Conservation (phyloP, 2,329 filamentous ascomycete species). For the Diaporthe humulicola region DNA sequence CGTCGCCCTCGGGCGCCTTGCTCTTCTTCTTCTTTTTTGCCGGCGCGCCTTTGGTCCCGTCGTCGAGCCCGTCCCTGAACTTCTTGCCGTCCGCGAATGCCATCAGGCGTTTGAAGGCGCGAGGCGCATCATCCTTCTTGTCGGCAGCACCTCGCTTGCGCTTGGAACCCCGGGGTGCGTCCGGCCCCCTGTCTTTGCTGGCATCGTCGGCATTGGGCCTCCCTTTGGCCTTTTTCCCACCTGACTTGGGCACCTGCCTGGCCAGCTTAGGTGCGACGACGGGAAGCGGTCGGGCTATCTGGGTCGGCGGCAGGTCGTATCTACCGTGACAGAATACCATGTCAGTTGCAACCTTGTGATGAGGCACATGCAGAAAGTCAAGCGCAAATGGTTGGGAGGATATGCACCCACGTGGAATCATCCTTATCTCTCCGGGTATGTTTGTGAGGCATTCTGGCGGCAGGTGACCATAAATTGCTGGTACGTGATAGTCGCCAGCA, state of each 20-base stretch:
- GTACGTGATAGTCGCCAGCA: background rate
- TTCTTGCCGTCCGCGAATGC: slow-evolving; percentile 75
- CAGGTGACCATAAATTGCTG: background rate
- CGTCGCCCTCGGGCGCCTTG: slow-evolving; percentile 39
- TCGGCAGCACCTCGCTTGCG: slow-evolving; percentile 59
- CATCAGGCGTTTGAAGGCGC: slow-evolving; percentile 90
- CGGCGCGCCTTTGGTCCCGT: slow-evolving; percentile 62
- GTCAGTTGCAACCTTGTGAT: slow-evolving; percentile 11
- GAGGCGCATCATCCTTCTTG: slow-evolving; percentile 83
- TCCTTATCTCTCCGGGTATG: slow-evolving; percentile 78
- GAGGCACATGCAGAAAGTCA: slow-evolving; percentile 1
- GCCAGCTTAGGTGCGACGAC: slow-evolving; percentile 51
- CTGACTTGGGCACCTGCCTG: slow-evolving; percentile 19
- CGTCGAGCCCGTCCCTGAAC: slow-evolving; percentile 75
- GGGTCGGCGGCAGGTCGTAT: slow-evolving; percentile 63
- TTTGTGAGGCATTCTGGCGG: slow-evolving; percentile 82
- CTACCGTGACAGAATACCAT: slow-evolving; percentile 47
- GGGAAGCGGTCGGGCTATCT: slow-evolving; percentile 65
- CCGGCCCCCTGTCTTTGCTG: slow-evolving; percentile 44
- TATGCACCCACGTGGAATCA: slow-evolving; percentile 60
- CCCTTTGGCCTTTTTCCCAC: slow-evolving; percentile 45
- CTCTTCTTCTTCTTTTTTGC: slow-evolving; percentile 48
- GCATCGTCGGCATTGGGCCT: slow-evolving; percentile 51
- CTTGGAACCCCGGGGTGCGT: slow-evolving; percentile 57
- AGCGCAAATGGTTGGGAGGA: slow-evolving; percentile 21